These are phyloP conservation scores for Hygrocybe coccinea DNA, from an alignment of 768 basidiomycete genomes.

Conservation along the genomic window DNA sequence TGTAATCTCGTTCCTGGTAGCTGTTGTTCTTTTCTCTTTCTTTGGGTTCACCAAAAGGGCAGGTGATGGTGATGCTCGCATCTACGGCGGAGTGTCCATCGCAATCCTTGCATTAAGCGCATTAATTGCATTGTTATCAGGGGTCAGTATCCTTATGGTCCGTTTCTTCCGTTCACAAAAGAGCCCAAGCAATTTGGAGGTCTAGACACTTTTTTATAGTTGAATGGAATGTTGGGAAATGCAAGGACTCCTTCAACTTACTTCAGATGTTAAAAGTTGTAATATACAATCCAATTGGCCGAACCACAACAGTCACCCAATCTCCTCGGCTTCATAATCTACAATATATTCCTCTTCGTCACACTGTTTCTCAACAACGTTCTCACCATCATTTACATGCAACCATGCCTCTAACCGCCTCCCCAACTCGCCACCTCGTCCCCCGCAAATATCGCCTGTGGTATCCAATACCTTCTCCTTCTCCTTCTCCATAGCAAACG, in stretches of 20 bases:
- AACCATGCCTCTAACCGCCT: slow-evolving; percentile 73
- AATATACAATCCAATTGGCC: no score
- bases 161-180: background rate
- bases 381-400: slow-evolving; percentile 35
- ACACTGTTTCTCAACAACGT: background rate
- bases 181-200: background rate
- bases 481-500: slow-evolving; percentile 57
- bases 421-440: slow-evolving; percentile 73
- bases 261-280: no score
- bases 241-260: no score
- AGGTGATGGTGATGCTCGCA: background rate
- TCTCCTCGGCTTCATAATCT: background rate
- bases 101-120: background rate
- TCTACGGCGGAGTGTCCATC: background rate
- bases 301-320: no score
- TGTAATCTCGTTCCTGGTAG: background rate
- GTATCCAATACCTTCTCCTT: slow-evolving; percentile 66
- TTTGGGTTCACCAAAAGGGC: background rate
- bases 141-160: background rate
- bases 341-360: background rate
- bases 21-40: background rate
- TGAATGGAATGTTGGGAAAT: no score
- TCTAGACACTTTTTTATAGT: background rate
- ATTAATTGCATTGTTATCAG: background rate
- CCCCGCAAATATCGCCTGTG: slow-evolving; percentile 74